Evolutionary conservation across 805 yeast species (phyloP), one percentile per base, ranked within the genome.

Genomic region (Jamesozyma spencerorum): DNA sequence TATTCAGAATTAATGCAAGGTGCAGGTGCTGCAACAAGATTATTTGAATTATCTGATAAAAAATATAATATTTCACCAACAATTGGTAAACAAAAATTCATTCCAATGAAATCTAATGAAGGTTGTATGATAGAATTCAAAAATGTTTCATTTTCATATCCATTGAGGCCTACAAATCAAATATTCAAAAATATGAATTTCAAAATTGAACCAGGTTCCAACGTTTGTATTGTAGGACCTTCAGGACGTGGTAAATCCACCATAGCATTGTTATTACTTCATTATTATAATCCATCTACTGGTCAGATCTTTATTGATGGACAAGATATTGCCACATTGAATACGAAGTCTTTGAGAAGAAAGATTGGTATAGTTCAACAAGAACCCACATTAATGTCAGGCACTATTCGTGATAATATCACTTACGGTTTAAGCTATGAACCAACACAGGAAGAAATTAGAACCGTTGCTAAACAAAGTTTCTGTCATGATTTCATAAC

Each of bases 1-100:
- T 92, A 88, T 57, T 81, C 95, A 1, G 98, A 92, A 60, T 66
- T 92, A 44, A 92, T 92, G 98, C 92, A 92, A 66, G 97, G 97
- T 40, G 84, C 86, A 7, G 98, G 98, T 41, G 97, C 97, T 1
- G 94, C 97, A 0, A 79, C 90, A 40, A 71, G 98, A 48, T 68
- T 90, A 29, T 90, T 90, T 65, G 98, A 92, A 59, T 68, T 92
- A 36, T 75, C 82, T 34, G 94, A 85, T 47, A 71, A 83, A 61
- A 65, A 77, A 43, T 88, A 97, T 1, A 63, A 69, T 15, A 85
- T 90, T 33, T 67, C 71, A 11, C 75, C 88, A 2, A 72, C 81
- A 1, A 54, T 65, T 15, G 97, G 97, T 20, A 45, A 55, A 32
- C 31, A 31, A 26, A 67, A 65, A 38, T 64, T 72, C 27, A 43